phyloP scores from a whole-genome alignment of 257 asterid genomes.

The Nicotiana benthamiana region DNA sequence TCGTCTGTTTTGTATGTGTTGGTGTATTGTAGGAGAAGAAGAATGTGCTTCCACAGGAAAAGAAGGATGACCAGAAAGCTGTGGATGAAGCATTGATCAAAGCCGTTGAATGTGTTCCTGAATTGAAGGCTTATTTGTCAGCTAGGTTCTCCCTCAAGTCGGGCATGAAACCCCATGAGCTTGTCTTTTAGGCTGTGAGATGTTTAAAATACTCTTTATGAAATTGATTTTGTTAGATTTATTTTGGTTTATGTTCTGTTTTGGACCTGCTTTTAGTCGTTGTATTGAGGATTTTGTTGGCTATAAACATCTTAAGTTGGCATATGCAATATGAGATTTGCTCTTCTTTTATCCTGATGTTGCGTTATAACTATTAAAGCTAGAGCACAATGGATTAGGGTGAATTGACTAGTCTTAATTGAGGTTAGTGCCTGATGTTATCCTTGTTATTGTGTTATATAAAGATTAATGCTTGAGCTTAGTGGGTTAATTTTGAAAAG shows the following conservation, averaged over 20 bases:
- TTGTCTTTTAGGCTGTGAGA: constrained; percentile 11
- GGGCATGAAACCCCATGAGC: constrained; percentile 23
- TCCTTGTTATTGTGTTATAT: neutral
- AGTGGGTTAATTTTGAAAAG: neutral
- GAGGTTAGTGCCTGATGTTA: neutral
- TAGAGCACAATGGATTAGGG: neutral
- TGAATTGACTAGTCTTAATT: too few species aligned
- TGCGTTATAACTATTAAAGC: neutral
- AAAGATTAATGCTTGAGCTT: too few species aligned
- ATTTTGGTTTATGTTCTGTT: neutral
- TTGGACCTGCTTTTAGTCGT: neutral
- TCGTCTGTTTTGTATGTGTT: neutral
- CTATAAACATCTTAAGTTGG: neutral
- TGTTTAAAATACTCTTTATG: neutral
- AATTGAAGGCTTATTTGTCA: constrained; percentile 15
- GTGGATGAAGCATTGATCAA: constrained; percentile 17
- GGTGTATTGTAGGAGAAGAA: constrained; percentile 15
- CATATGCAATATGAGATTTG: neutral
- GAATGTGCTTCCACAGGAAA: constrained; percentile 15
- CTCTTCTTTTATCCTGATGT: neutral
- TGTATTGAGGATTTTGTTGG: constrained; percentile 5
- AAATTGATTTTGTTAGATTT: constrained; percentile 3
- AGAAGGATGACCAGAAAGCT: constrained; percentile 15
- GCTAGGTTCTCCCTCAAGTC: constrained; percentile 21
- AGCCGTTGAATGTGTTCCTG: constrained; percentile 13